Evolutionary conservation across 495 filamentous ascomycete species (phyloP).

Genomic region (Achaetomiella virescens): DNA sequence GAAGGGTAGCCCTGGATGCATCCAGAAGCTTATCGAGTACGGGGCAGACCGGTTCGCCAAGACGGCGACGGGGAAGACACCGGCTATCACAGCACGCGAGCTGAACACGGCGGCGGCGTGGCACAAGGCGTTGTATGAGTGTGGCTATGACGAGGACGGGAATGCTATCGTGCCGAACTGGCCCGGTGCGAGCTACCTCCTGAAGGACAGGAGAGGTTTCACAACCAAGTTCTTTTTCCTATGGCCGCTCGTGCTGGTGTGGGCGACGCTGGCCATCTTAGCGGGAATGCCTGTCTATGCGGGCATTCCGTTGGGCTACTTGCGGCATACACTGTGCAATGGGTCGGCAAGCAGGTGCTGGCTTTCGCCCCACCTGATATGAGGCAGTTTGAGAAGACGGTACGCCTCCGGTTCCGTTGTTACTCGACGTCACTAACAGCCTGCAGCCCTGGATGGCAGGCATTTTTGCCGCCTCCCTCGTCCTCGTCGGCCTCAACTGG

Average conservation of each 20-base stretch:
- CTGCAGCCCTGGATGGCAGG: conserved; percentile 80
- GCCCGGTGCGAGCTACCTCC: conserved; percentile 47
- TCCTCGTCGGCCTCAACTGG: conserved; percentile 77
- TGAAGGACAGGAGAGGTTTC: conserved; percentile 67
- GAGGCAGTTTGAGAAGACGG: conserved; percentile 80
- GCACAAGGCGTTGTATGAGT: conserved; percentile 77
- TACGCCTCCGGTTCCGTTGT: conserved; percentile 33
- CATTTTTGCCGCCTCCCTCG: conserved; percentile 82
- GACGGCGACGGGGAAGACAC: conserved; percentile 82
- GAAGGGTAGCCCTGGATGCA: conserved; percentile 76
- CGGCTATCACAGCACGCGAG: conserved; percentile 73
- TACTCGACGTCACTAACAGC: conserved; percentile 16
- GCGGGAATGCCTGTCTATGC: conserved; percentile 67
- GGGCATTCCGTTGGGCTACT: conserved; percentile 62
- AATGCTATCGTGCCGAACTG: conserved; percentile 57
- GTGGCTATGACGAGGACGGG: conserved; percentile 74
- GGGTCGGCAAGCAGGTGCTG: conserved; percentile 66
- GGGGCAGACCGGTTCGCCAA: conserved; percentile 85
- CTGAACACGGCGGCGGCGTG: conserved; percentile 80
- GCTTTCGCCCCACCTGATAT: conserved; percentile 78
- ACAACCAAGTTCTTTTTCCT: conserved; percentile 87
- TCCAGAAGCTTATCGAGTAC: conserved; percentile 89
- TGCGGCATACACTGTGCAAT: conserved; percentile 67
- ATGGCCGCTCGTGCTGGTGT: conserved; percentile 74
- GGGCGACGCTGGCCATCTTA: conserved; percentile 61